phyloP scores from a whole-genome alignment of 345 rosid species.

The Clausena lansium region DNA sequence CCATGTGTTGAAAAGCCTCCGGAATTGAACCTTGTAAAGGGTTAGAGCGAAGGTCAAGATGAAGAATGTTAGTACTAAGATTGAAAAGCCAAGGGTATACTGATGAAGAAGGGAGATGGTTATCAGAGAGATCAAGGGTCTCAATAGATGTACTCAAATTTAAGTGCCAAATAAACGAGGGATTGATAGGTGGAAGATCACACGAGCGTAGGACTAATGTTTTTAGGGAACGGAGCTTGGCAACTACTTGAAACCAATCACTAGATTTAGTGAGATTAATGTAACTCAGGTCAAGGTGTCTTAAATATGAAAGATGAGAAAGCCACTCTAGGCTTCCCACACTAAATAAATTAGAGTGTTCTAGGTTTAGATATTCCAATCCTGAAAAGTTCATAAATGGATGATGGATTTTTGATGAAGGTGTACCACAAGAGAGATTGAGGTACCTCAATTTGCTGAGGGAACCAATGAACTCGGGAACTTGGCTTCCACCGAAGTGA shows the following conservation, averaged over 20 bases:
- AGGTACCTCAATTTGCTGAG: too few relatives aligned
- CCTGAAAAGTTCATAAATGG: too few relatives aligned
- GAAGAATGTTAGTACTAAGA: too few relatives aligned
- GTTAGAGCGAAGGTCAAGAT: neutral
- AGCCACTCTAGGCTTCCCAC: constrained; percentile 5
- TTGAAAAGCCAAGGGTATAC: too few relatives aligned
- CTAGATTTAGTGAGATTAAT: neutral
- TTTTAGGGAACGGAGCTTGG: neutral
- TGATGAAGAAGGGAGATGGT: neutral
- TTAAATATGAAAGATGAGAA: constrained; percentile 11
- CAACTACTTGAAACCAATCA: constrained; percentile 7
- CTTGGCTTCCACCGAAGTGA: too few relatives aligned
- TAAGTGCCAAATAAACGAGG: neutral
- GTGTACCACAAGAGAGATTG: too few relatives aligned
- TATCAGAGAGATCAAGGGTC: neutral
- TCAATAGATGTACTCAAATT: neutral
- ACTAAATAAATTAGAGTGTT: too few relatives aligned
- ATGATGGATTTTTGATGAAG: too few relatives aligned
- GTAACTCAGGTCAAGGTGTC: neutral
- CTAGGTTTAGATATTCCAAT: too few relatives aligned
- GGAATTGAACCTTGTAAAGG: neutral
- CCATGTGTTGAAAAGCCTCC: neutral
- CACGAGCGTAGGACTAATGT: too few relatives aligned
- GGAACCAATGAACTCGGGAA: too few relatives aligned
- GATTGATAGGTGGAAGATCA: too few relatives aligned